Evolutionary conservation across 169 alveolate species (phyloP).

Genomic region (Eimeria falciformis): DNA sequence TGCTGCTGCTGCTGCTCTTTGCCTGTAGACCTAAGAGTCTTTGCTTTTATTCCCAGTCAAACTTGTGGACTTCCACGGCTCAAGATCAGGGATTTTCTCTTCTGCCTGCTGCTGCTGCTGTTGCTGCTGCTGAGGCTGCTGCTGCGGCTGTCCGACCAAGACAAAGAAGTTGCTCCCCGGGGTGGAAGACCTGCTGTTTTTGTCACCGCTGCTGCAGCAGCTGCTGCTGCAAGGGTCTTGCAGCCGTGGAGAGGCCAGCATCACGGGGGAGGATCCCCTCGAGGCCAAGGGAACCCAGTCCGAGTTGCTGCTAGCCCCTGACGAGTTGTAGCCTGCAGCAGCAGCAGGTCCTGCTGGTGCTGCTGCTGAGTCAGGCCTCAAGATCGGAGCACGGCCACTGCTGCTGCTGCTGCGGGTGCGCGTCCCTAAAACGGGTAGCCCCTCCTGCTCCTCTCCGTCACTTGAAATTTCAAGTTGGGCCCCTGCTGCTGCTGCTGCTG

Average conservation of each 20-base stretch:
- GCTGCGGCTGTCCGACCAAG: slow-evolving; percentile 4
- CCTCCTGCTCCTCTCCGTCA: slow-evolving; percentile 15
- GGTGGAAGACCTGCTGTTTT: neutral
- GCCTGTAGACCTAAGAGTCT: too few relatives aligned
- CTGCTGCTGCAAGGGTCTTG: slow-evolving; percentile 15
- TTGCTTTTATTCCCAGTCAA: too few relatives aligned
- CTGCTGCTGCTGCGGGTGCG: slow-evolving; percentile 40
- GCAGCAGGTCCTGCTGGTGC: neutral
- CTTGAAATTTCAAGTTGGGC: neutral
- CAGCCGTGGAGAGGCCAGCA: slow-evolving; percentile 33
- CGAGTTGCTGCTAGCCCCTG: slow-evolving; percentile 18
- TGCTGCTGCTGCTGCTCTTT: too few relatives aligned
- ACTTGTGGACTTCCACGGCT: too few relatives aligned
- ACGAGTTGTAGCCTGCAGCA: neutral
- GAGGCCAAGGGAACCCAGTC: slow-evolving; percentile 28
- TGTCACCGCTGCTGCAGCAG: neutral
- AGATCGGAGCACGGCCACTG: neutral
- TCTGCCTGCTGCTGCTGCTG: neutral
- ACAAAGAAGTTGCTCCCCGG: neutral
- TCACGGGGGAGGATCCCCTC: slow-evolving; percentile 22
- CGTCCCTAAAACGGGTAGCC: slow-evolving; percentile 2
- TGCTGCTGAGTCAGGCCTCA: neutral
- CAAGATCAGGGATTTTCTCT: neutral
- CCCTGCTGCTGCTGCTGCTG: slow-evolving; percentile 18
- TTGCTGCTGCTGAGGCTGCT: neutral